Percentiles rank a stretch among this genome's conserved stretches.
phyloP scores from a whole-genome alignment of 805 yeast genomes.

The Yamadazyma nakazawae region DNA sequence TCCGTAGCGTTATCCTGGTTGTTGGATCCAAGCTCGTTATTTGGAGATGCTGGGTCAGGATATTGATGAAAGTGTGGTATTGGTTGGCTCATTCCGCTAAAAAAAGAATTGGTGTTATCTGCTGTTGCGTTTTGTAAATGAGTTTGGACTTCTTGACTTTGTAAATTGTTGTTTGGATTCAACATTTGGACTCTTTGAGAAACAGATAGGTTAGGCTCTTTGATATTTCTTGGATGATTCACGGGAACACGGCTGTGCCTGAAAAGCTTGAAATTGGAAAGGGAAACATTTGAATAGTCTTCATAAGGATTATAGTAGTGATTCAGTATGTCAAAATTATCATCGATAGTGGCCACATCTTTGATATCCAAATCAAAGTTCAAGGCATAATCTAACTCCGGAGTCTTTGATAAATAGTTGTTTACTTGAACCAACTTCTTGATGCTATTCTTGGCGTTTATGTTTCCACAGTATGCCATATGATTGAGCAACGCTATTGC shows the following conservation, averaged over 20 bases:
- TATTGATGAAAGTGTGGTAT: neutral
- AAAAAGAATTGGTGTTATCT: neutral
- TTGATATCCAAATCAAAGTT: slow-evolving; percentile 19
- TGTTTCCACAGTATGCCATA: slow-evolving; percentile 34
- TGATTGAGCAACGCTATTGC: slow-evolving; percentile 30
- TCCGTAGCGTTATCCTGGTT: neutral
- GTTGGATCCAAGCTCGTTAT: neutral
- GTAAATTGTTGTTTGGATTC: slow-evolving; percentile 4
- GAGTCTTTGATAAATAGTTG: slow-evolving; percentile 19
- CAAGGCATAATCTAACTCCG: slow-evolving; percentile 21
- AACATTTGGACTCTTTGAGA: slow-evolving; percentile 1
- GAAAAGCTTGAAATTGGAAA: slow-evolving; percentile 13
- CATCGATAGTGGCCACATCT: slow-evolving; percentile 3
- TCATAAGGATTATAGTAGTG: slow-evolving; percentile 16
- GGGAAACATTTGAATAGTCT: slow-evolving; percentile 6
- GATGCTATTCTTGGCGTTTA: slow-evolving; percentile 32
- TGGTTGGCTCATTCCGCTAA: neutral
- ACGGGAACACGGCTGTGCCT: neutral
- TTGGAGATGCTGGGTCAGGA: neutral
- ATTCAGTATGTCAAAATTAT: slow-evolving; percentile 5
- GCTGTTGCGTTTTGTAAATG: slow-evolving; percentile 2
- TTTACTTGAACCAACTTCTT: slow-evolving; percentile 27
- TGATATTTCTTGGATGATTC: neutral
- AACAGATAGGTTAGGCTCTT: neutral
- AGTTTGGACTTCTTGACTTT: slow-evolving; percentile 1